Evolutionary conservation across 345 rosid species (phyloP), one percentile per base, ranked within the genome.

Genomic region (Syzygium aqueum): DNA sequence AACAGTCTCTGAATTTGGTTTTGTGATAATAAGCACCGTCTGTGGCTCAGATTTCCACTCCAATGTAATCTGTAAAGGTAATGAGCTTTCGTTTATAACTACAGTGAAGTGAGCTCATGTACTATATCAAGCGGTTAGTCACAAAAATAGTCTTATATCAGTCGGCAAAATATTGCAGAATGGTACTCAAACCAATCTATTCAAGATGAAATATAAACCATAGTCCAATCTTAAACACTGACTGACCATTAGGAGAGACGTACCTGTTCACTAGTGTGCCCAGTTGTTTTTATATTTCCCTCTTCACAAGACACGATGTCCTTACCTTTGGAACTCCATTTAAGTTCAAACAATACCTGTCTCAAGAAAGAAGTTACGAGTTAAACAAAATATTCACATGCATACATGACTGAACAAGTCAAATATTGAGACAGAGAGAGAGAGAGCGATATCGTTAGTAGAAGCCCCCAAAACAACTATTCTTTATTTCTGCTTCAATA

Each of bases 201-300:
- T 49, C 77, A 53, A 46, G 84, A 8, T 51, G 28, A 49, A 83
- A 4, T 11, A 22, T 28, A 28, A 54, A 84, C 16, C 59, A 27
- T 17, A 19, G 78, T 67, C 46, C 0, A 19, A 46, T 33, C 43
- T 33, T 67, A 21, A 7, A 16, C 43, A 1, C 78, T 67, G 78
- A 65, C 43, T 3, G 43, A 4, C 78, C 78, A 8, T 33, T 30
- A 3, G 78, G 22, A 6, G 37, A 86, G 51, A 13, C 51, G 67
- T 92, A 96, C 99, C 97, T 98, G 98, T 90, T 94, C 94, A 90
- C 96, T 98, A 93, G 94, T 96, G 92, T 98, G 97, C 84, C 93
- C 95, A 53, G 98, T 96, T 22, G 99, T 94, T 27, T 94, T 91
- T 91, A 96, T 96, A 89, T 96, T 93, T 85, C 99, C 99, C 84